These are phyloP conservation scores for Ceratocystiopsis sp. DNA, from an alignment of 2,329 filamentous ascomycete species.

Conservation along the genomic window DNA sequence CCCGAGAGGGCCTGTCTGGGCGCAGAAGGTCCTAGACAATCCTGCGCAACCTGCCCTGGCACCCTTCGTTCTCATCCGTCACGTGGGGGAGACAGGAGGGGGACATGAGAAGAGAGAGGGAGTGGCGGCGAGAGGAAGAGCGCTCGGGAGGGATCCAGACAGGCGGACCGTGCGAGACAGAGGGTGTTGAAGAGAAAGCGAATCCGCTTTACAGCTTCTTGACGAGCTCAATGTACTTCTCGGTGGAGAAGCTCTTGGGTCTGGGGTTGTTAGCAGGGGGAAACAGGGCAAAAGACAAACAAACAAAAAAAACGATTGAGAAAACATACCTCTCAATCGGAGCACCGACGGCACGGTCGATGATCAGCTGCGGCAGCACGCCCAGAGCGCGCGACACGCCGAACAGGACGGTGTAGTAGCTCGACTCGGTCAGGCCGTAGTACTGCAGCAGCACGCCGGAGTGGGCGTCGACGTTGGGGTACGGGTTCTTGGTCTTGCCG, in stretches of 20 bases:
- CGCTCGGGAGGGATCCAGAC: neutral
- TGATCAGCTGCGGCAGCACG: constrained; percentile 98
- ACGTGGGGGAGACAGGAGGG: neutral
- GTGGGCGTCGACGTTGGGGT: constrained; percentile 97
- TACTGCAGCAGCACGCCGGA: constrained; percentile 98
- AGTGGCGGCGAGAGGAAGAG: neutral
- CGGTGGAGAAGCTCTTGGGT: constrained; percentile 97
- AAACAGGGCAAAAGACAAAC: constrained; percentile 7
- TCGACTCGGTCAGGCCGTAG: constrained; percentile 97
- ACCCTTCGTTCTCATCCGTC: too few relatives aligned
- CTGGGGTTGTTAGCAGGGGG: constrained; percentile 8
- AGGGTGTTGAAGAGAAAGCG: neutral
- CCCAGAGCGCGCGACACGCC: constrained; percentile 95
- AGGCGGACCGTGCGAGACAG: neutral
- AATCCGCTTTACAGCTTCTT: constrained; percentile 57
- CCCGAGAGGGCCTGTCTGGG: too few relatives aligned
- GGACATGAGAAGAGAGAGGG: neutral
- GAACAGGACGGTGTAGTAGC: constrained; percentile 99
- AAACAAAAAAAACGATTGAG: neutral
- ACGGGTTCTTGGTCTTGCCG: constrained; percentile 99
- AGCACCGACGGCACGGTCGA: constrained; percentile 90
- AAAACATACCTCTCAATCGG: constrained; percentile 65
- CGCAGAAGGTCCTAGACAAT: neutral
- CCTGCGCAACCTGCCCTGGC: too few relatives aligned
- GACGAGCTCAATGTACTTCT: constrained; percentile 86